A percentile compares a stretch with the other conserved stretches of the same genome.
Evolutionary conservation across 2,329 filamentous ascomycete species (phyloP).

Genomic region (Phialemonium atrogriseum): DNA sequence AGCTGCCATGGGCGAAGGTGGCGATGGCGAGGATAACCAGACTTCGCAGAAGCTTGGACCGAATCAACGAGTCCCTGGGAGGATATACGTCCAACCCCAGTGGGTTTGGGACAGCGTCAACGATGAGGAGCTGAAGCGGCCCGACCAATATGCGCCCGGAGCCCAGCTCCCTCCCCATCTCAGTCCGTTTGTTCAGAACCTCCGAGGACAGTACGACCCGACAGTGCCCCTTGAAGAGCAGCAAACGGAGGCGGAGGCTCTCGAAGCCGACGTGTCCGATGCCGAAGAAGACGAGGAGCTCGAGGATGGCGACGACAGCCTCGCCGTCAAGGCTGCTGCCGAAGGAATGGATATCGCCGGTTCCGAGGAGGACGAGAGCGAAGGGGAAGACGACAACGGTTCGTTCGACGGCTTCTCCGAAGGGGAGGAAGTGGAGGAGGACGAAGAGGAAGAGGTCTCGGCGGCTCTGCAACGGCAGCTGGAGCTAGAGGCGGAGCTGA

Average conservation of each 20-base stretch:
- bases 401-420: conserved; percentile 44
- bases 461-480: conserved; percentile 67
- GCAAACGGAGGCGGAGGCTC: conserved; percentile 76
- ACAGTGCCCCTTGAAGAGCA: conserved; percentile 79
- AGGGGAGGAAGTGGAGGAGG: conserved; percentile 33
- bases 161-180: conserved; percentile 86
- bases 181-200: conserved; percentile 88
- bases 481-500: conserved; percentile 88
- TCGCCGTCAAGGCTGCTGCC: conserved; percentile 24
- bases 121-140: conserved; percentile 76
- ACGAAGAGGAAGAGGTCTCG: conserved; percentile 53
- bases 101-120: conserved; percentile 99
- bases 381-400: conserved; percentile 36
- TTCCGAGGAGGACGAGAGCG: conserved; percentile 35
- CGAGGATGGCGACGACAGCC: conserved; percentile 34
- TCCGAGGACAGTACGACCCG: conserved; percentile 85
- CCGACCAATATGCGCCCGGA: conserved; percentile 84
- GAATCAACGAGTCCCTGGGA: conserved; percentile 76
- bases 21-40: conserved; percentile 50
- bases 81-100: conserved; percentile 91
- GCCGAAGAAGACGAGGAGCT: conserved; percentile 37
- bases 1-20: conserved; percentile 41
- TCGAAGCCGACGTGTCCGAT: conserved; percentile 55
- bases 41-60: conserved; percentile 48
- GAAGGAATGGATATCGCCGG: conserved; percentile 30